These are phyloP conservation scores for Schrenkiella parvula DNA, from an alignment of 345 rosid species.

Conservation along the genomic window DNA sequence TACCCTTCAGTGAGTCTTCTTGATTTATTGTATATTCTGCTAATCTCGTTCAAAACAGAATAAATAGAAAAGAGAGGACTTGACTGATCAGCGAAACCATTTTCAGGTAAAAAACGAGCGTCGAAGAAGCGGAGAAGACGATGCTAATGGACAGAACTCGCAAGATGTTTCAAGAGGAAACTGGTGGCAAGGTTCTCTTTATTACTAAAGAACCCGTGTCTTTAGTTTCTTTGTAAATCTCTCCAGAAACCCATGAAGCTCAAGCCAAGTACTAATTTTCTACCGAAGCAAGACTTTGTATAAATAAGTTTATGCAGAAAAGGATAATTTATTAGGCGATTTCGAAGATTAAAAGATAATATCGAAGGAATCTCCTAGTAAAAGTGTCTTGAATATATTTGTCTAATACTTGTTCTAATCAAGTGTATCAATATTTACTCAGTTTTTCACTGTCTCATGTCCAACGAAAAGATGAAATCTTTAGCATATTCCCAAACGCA, in stretches of 20 bases:
- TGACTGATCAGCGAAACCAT: not conserved
- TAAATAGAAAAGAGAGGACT: not conserved
- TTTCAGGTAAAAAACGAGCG: constrained; percentile 46
- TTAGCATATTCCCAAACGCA: not conserved
- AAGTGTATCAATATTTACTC: constrained; percentile 19
- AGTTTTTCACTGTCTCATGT: not conserved
- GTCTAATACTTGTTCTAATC: constrained; percentile 18
- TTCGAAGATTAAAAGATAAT: not conserved
- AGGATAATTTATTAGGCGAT: not conserved
- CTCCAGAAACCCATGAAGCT: constrained; percentile 7
- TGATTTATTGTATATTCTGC: not conserved
- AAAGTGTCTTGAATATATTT: not conserved
- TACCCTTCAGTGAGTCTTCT: constrained; percentile 55
- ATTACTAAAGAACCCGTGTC: constrained; percentile 50
- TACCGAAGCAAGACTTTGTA: constrained; percentile 15
- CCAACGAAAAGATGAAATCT: not conserved
- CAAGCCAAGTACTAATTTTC: constrained; percentile 22
- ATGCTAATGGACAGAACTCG: constrained; percentile 50
- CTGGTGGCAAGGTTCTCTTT: constrained; percentile 99
- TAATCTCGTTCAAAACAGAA: not conserved
- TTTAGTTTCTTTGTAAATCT: constrained; percentile 20
- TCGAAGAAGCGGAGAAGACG: constrained; percentile 47
- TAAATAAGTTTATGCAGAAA: constrained; percentile 7
- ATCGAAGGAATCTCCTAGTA: constrained; percentile 20
- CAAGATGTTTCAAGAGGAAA: constrained; percentile 83